Conservation (phyloP, 495 filamentous ascomycete genomes). For the Trichocladium uniseriatum region DNA sequence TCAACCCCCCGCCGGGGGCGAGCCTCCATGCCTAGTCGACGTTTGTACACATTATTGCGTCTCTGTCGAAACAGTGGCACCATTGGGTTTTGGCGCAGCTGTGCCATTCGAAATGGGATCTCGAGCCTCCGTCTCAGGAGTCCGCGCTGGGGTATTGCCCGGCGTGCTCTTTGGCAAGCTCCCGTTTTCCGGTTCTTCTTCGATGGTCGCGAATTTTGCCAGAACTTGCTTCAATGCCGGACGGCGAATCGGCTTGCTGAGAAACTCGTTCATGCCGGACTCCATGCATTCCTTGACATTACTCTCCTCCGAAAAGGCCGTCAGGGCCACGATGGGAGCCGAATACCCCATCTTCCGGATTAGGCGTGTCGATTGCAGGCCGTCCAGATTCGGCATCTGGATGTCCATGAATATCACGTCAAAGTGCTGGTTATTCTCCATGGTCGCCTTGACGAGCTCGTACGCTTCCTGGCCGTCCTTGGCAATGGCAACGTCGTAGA, state of each 20-base stretch:
- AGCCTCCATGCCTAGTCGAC: no score
- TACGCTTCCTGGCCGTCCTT: slow-evolving; percentile 86
- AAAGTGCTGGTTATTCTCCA: slow-evolving; percentile 62
- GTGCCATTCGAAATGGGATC: slow-evolving; percentile 8
- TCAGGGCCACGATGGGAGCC: slow-evolving; percentile 83
- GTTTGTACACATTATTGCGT: not conserved
- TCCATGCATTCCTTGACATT: slow-evolving; percentile 81
- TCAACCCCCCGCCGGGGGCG: no score
- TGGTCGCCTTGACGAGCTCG: slow-evolving; percentile 71
- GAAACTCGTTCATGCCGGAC: slow-evolving; percentile 64
- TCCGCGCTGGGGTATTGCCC: slow-evolving; percentile 18
- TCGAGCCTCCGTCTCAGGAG: slow-evolving; percentile 6
- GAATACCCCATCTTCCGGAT: slow-evolving; percentile 81
- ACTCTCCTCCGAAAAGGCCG: slow-evolving; percentile 81
- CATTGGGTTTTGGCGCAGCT: slow-evolving; percentile 5
- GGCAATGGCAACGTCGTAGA: slow-evolving; percentile 65
- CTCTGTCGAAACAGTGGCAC: not conserved
- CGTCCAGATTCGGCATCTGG: slow-evolving; percentile 89
- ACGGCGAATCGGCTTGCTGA: slow-evolving; percentile 72
- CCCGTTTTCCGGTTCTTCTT: slow-evolving; percentile 42
- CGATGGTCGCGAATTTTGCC: slow-evolving; percentile 51
- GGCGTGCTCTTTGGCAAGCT: slow-evolving; percentile 26
- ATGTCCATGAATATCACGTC: slow-evolving; percentile 94
- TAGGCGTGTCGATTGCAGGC: slow-evolving; percentile 75
- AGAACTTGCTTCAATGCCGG: slow-evolving; percentile 80